Percentiles rank a stretch among this genome's conserved stretches.
These are phyloP conservation scores for Acer negundo DNA, from an alignment of 345 rosid genomes.

Conservation along the genomic window DNA sequence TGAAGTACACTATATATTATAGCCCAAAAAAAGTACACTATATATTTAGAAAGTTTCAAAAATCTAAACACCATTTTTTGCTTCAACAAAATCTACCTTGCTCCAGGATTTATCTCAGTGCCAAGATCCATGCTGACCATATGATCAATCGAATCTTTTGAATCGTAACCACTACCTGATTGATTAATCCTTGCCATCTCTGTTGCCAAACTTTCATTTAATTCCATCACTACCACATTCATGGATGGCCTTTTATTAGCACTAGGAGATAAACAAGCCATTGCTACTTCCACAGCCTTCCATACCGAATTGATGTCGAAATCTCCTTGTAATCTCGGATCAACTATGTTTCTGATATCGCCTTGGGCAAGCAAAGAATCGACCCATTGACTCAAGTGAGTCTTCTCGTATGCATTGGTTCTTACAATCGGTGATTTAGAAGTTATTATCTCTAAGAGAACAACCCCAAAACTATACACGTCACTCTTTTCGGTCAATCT, in stretches of 20 bases:
- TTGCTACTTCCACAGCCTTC: conserved; percentile 31
- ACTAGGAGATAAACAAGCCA: conserved; percentile 13
- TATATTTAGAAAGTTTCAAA: too few relatives aligned
- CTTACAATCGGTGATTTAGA: conserved; percentile 11
- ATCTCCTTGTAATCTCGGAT: conserved; percentile 17
- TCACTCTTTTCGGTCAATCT: conserved; percentile 31
- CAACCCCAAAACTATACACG: conserved; percentile 34
- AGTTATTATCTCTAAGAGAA: conserved; percentile 32
- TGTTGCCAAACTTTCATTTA: conserved; percentile 20
- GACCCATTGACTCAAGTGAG: conserved; percentile 22
- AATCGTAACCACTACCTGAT: not conserved
- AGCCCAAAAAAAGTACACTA: too few relatives aligned
- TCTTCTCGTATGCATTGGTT: not conserved
- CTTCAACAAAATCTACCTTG: not conserved
- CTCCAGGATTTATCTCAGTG: not conserved
- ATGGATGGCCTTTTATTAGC: conserved; percentile 28
- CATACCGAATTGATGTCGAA: conserved; percentile 15
- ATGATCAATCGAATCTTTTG: not conserved
- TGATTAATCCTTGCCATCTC: not conserved
- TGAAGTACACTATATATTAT: too few relatives aligned
- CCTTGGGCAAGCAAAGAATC: conserved; percentile 20
- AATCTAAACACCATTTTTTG: not conserved
- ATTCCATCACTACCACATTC: conserved; percentile 16
- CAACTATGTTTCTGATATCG: conserved; percentile 26
- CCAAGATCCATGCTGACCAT: not conserved